Conservation (phyloP, 805 yeast genomes). For the Yamadazyma philogaea region DNA sequence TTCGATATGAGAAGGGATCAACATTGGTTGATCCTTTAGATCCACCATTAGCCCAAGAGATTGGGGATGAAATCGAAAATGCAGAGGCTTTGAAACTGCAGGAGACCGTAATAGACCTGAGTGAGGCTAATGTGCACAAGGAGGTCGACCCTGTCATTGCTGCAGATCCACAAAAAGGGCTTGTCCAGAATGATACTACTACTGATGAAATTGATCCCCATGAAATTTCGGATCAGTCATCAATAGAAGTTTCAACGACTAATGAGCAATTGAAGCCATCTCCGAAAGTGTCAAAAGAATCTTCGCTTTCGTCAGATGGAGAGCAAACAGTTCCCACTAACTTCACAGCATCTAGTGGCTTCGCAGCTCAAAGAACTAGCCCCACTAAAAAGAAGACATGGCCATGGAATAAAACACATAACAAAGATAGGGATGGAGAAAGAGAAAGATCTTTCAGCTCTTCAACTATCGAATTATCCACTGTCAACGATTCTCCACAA, state of each 20-base stretch:
- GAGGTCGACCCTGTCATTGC: conserved; percentile 4
- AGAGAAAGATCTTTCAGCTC: conserved; percentile 29
- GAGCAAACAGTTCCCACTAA: conserved; percentile 8
- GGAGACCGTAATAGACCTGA: background rate
- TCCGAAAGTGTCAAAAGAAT: conserved; percentile 2
- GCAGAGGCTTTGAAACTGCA: background rate
- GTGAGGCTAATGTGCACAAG: conserved; percentile 7
- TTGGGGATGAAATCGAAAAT: conserved; percentile 1
- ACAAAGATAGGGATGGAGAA: conserved; percentile 2
- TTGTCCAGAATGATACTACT: conserved; percentile 2
- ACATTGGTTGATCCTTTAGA: background rate
- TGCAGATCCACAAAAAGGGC: background rate
- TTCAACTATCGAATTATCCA: conserved; percentile 27
- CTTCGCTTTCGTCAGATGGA: conserved; percentile 6
- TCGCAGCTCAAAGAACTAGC: conserved; percentile 12
- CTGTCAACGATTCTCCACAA: conserved; percentile 20
- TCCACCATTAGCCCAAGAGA: background rate
- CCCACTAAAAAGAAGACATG: conserved; percentile 38
- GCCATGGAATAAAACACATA: conserved; percentile 32
- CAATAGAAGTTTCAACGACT: conserved; percentile 6
- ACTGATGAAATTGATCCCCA: conserved; percentile 13
- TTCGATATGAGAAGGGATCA: background rate
- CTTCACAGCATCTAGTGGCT: conserved; percentile 6
- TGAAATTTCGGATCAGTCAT: conserved; percentile 15
- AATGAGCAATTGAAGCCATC: conserved; percentile 1